Percentiles rank a stretch among this genome's conserved stretches.
Evolutionary conservation across 345 rosid genomes (phyloP).

Genomic region (Salix arbutifolia): DNA sequence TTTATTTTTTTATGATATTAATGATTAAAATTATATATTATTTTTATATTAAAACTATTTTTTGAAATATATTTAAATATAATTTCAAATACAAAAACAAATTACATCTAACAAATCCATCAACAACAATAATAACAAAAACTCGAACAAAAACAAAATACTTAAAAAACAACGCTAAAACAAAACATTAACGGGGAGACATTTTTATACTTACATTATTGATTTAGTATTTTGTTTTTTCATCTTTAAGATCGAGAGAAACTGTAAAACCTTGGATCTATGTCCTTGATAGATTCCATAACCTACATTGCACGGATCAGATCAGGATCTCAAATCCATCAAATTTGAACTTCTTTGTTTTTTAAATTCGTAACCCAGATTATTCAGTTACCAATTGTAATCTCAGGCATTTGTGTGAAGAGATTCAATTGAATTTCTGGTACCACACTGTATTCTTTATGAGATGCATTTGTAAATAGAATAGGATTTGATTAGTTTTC

Average conservation of each 20-base stretch:
- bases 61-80: no score
- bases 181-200: background rate
- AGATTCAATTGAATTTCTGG: background rate
- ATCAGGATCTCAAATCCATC: background rate
- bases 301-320: constrained; percentile 19
- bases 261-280: constrained; percentile 2
- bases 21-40: no score
- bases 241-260: constrained; percentile 8
- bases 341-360: background rate
- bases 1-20: no score
- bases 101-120: no score
- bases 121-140: background rate
- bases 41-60: no score
- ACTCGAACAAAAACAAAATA: background rate
- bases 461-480: background rate
- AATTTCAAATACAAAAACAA: no score
- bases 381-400: background rate
- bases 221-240: background rate
- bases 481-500: background rate
- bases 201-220: background rate
- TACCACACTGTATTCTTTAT: background rate
- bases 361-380: background rate
- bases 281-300: constrained; percentile 3
- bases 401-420: background rate
- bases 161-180: background rate